phyloP scores from a whole-genome alignment of 225 moss, liverwort and hornwort species.

The Anthoceros angustus region DNA sequence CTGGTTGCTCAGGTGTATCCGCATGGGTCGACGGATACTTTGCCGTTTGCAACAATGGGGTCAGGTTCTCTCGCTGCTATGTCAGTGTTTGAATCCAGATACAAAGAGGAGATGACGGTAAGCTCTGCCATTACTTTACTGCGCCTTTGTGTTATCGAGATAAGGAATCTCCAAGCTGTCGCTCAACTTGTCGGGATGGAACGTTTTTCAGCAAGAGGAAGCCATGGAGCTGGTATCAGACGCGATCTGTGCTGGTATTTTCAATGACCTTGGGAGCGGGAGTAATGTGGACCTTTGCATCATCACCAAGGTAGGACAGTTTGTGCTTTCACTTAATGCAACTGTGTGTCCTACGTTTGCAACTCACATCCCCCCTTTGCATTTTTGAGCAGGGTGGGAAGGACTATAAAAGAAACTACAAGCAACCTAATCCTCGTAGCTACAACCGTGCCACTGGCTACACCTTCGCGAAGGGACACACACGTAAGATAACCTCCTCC shows the following conservation, averaged over 20 bases:
- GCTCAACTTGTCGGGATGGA: background rate
- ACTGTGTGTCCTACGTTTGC: background rate
- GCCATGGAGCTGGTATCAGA: conserved; percentile 66
- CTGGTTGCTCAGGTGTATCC: conserved; percentile 44
- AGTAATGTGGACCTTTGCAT: conserved; percentile 93
- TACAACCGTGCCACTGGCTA: conserved; percentile 71
- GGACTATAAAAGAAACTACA: conserved; percentile 66
- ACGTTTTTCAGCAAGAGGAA: conserved; percentile 56
- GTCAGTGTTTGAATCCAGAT: conserved; percentile 80
- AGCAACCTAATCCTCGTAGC: conserved; percentile 73
- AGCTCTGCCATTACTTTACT: conserved; percentile 4
- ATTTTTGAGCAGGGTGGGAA: conserved; percentile 30
- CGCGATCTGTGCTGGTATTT: conserved; percentile 78
- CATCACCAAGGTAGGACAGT: conserved; percentile 23
- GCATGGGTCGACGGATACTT: conserved; percentile 74
- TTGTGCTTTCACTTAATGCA: background rate
- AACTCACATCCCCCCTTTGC: background rate
- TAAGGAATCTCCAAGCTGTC: background rate
- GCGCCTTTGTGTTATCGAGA: background rate
- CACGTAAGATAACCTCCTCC: conserved; percentile 23
- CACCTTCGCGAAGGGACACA: conserved; percentile 54
- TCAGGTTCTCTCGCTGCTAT: conserved; percentile 83
- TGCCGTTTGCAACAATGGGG: conserved; percentile 75
- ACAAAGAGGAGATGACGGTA: conserved; percentile 63
- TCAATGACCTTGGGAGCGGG: conserved; percentile 90